Percentiles rank a stretch among this genome's conserved stretches.
Conservation (phyloP, 768 basidiomycete genomes). For the Lentinula guzmanii region DNA sequence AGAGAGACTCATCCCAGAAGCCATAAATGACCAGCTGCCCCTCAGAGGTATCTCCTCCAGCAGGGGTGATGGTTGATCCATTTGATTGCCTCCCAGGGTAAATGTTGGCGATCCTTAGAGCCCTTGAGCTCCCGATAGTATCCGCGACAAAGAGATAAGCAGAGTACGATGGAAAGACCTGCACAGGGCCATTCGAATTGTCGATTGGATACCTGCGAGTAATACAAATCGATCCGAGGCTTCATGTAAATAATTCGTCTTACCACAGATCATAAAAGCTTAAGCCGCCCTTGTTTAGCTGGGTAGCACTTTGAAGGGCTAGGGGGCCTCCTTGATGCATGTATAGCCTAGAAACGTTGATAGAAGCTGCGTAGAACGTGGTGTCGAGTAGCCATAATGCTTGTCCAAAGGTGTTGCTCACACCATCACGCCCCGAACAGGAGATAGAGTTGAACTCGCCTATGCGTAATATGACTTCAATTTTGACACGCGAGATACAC, state of each 20-base stretch:
- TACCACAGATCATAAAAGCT: constrained; percentile 43
- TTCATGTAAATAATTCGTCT: not conserved
- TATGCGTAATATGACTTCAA: constrained; percentile 10
- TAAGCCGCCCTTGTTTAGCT: constrained; percentile 43
- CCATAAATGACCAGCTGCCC: constrained; percentile 49
- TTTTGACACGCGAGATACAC: not conserved
- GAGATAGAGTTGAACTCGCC: constrained; percentile 55
- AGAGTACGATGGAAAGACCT: constrained; percentile 49
- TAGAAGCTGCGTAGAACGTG: constrained; percentile 39
- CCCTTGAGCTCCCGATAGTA: constrained; percentile 36
- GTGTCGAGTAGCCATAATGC: constrained; percentile 48
- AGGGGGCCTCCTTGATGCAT: constrained; percentile 52
- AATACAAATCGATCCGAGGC: not conserved
- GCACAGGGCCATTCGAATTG: constrained; percentile 39
- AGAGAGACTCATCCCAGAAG: constrained; percentile 34
- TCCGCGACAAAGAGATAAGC: constrained; percentile 48
- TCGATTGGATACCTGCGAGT: constrained; percentile 38
- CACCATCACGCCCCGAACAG: constrained; percentile 41
- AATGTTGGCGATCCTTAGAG: constrained; percentile 39
- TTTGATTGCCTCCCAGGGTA: constrained; percentile 47
- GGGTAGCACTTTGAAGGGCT: constrained; percentile 42
- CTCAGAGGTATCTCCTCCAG: constrained; percentile 36
- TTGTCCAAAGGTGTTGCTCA: constrained; percentile 52
- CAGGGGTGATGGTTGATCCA: constrained; percentile 47
- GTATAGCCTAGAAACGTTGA: constrained; percentile 47